Evolutionary conservation across 2,329 filamentous ascomycete genomes (phyloP).

Genomic region (Onygenales sp.): DNA sequence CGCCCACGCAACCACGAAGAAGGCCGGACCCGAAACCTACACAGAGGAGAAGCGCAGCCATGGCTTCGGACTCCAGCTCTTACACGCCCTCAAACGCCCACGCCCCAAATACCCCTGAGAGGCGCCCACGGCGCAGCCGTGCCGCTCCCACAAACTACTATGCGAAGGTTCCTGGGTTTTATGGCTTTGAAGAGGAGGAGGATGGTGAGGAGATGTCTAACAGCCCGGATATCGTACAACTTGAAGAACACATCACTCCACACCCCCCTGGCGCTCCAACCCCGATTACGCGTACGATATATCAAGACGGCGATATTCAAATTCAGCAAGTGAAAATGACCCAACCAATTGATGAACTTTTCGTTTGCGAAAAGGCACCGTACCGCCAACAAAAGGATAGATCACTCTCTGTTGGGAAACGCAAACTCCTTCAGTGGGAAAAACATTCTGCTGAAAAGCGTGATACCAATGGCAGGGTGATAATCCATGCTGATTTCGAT

Average conservation of each 20-base stretch:
- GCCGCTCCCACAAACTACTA: constrained; percentile 25
- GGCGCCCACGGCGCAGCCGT: constrained; percentile 20
- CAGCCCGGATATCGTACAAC: no score
- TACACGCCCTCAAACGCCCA: background rate
- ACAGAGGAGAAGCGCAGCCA: background rate
- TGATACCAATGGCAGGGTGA: background rate
- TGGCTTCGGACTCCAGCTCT: background rate
- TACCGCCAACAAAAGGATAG: background rate
- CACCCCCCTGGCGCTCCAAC: background rate
- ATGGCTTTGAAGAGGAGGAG: constrained; percentile 10
- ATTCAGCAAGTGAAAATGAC: constrained; percentile 9
- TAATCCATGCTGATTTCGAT: constrained; percentile 21
- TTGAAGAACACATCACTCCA: background rate
- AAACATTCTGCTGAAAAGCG: background rate
- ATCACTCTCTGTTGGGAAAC: background rate
- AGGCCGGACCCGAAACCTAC: background rate
- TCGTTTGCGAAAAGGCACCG: background rate
- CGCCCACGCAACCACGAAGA: background rate
- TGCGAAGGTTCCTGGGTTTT: constrained; percentile 11
- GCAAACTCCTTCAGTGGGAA: background rate
- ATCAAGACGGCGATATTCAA: constrained; percentile 9
- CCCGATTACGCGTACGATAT: constrained; percentile 7
- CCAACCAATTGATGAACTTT: background rate
- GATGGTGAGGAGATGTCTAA: background rate
- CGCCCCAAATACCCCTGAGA: background rate